phyloP scores from a whole-genome alignment of 78 protist genomes.

The Speleostelium caveatum region DNA sequence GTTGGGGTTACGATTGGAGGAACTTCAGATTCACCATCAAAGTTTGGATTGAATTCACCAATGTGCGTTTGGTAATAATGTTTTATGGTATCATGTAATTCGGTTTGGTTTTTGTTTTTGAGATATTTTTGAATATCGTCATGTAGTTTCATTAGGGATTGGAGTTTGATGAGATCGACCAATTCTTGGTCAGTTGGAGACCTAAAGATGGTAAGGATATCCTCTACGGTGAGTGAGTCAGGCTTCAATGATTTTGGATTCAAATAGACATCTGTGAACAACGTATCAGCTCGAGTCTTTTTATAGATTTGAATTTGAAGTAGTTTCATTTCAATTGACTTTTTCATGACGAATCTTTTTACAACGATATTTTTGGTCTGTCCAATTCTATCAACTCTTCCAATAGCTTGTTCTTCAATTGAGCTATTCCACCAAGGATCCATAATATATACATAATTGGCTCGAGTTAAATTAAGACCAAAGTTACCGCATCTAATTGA shows the following conservation, averaged over 20 bases:
- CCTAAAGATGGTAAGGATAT: no score
- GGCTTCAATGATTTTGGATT: background rate
- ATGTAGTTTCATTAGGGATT: no score
- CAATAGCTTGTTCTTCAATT: slow-evolving; percentile 94
- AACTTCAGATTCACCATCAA: no score
- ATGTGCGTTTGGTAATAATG: no score
- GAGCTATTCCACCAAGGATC: slow-evolving; percentile 89
- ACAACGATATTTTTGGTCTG: slow-evolving; percentile 87
- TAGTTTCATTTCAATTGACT: slow-evolving; percentile 85
- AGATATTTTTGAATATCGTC: no score
- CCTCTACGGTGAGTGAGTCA: no score
- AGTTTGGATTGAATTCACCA: no score
- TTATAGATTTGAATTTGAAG: slow-evolving; percentile 84
- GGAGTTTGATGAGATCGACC: no score
- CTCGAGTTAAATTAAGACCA: slow-evolving; percentile 95
- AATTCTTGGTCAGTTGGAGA: no score
- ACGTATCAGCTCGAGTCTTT: slow-evolving; percentile 19
- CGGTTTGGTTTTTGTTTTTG: no score
- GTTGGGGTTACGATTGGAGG: no score
- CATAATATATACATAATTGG: slow-evolving; percentile 83
- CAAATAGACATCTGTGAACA: slow-evolving; percentile 13
- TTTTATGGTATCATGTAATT: no score
- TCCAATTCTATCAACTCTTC: slow-evolving; percentile 95
- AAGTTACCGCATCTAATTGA: slow-evolving; percentile 92
- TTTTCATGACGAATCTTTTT: slow-evolving; percentile 41